Evolutionary conservation across 805 yeast species (phyloP), one percentile per base, ranked within the genome.

Genomic region (Candida multigemmis): DNA sequence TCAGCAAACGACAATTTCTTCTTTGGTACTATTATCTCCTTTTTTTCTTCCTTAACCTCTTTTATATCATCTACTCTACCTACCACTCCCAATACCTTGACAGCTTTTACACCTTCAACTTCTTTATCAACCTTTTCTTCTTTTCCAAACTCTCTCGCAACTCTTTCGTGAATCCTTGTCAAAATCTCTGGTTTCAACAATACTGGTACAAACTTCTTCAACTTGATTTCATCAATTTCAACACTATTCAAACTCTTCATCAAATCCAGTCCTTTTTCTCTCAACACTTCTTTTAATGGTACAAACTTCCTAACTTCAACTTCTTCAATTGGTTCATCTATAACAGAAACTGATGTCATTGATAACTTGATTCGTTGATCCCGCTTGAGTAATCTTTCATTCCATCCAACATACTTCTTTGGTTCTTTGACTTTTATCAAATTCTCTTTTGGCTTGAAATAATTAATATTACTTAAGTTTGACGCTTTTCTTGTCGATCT

Each of bases 1-100:
- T 79, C 89, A 1, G 86, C 86, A 46, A 79, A 72, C 25, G 83
- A 75, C 38, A 79, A 59, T 50, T 78, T 79, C 57, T 48, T 48
- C 58, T 48, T 48, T 7, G 38, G 45, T 10, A 33, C 33, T 14
- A 26, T 36, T 10, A 36, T 12, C 16, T 16, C 26, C 8, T 36
- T 36, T 18, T 33, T 30, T 17, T 18, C 34, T 3, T 17, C 13
- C 13, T 13, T 26, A 9, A 18, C 29, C 22, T 28, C 32, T 6
- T 27, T 17, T 14, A 28, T 19, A 8, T 27, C 31, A 10, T 31
- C 30, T 24, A 23, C 33, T 19, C 21, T 10, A 16, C 8, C 4
- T 17, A 8, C n/a, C n/a, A 13, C 12, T 21, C 19, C n/a, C 13
- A 14, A 6, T 14, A 14, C 14, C 13, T 3, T 11, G 7, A 25